Evolutionary conservation across 345 rosid species (phyloP).

Genomic region (Rhizophora mangle): DNA sequence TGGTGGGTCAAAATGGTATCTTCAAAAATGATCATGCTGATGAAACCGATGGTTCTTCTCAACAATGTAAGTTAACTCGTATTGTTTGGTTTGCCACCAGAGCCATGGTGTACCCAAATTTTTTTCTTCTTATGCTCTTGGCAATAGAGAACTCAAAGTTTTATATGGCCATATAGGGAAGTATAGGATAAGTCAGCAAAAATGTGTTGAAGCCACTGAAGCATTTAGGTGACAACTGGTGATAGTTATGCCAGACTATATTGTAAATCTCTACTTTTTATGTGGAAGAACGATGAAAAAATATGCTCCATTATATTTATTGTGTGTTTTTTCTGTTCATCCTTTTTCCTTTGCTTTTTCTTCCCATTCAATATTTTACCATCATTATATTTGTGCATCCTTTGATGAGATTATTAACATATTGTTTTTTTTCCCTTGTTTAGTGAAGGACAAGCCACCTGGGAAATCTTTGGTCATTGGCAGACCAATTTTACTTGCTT

Average conservation of each 20-base stretch:
- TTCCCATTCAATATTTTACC: background rate
- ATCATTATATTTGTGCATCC: background rate
- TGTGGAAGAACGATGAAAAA: too few relatives aligned
- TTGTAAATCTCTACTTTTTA: too few relatives aligned
- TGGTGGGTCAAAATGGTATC: conserved; percentile 81
- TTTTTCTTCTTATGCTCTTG: too few relatives aligned
- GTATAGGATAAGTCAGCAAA: too few relatives aligned
- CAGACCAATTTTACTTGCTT: conserved; percentile 85
- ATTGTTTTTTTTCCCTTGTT: conserved; percentile 1
- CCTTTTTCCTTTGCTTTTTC: background rate
- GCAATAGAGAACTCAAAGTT: too few relatives aligned
- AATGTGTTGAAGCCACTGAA: too few relatives aligned
- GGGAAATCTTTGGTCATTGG: conserved; percentile 55
- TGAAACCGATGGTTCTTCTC: conserved; percentile 41
- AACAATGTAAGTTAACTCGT: conserved; percentile 35
- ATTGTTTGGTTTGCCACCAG: background rate
- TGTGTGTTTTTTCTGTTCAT: too few relatives aligned
- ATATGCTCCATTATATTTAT: too few relatives aligned
- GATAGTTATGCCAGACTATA: too few relatives aligned
- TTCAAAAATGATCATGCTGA: conserved; percentile 65
- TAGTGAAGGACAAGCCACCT: conserved; percentile 62
- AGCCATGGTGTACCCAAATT: too few relatives aligned
- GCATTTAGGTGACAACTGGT: too few relatives aligned
- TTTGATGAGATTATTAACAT: background rate
- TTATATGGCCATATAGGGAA: too few relatives aligned